Evolutionary conservation across 2,329 filamentous ascomycete genomes (phyloP), one percentile per base, ranked within the genome.

Genomic region (Canariomyces notabilis): DNA sequence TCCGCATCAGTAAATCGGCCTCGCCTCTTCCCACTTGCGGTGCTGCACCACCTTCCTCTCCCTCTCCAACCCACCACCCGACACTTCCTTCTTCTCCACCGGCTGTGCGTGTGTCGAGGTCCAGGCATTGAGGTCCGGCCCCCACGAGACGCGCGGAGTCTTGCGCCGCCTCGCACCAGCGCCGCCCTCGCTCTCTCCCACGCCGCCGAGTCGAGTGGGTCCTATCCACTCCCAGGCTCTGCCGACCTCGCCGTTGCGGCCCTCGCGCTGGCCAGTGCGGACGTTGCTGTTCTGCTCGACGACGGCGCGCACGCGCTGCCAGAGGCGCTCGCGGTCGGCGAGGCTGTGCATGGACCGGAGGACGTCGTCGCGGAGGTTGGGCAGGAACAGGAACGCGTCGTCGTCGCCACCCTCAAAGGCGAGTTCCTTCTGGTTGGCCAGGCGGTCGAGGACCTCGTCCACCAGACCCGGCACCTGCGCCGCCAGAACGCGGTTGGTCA

Each of bases 201-300:
- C 48, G 45, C 48, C 66, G 23, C 72, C 70, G 23, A 70, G 72
- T 15, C 69, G 64, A 15, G 73, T 68, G 12, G 79, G 77, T 1
- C 81, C 81, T 51, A 85, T 83, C 81, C 81, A 85, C 61, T 85
- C 82, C 81, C 81, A 85, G 1, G 80, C 81, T 21, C 80, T 71
- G 21, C 79, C 79, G 22, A 85, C 75, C 59, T 85, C 82, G 26
- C 81, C 82, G 56, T 75, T 83, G 43, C 73, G 69, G 37, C 83
- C 67, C 76, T 85, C 70, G 72, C 89, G 69, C 76, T 90, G 67
- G 68, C 77, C 73, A 0, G 78, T 87, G 34, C 93, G 79, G 14
- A 98, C 85, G 61, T 98, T 98, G 50, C 87, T 86, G 64, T 98
- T 98, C 65, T 83, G 83, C 67, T 98, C 93, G 1, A 98, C 90